phyloP scores from a whole-genome alignment of 129 eudicot species.

The Erigeron canadensis region DNA sequence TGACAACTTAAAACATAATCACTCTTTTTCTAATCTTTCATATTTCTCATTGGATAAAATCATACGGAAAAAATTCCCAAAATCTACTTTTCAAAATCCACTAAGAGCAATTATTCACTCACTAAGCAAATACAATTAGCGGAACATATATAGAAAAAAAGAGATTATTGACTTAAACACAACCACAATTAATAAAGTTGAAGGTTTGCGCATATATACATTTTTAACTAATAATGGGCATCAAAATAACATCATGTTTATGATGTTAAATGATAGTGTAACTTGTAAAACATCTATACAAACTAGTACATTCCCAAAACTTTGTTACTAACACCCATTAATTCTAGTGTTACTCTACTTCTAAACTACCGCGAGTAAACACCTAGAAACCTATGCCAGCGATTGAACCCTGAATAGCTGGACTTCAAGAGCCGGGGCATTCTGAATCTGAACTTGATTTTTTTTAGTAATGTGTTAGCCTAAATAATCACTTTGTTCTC shows the following conservation, averaged over 20 bases:
- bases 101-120: conserved; percentile 23
- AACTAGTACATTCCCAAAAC: background rate
- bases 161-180: conserved; percentile 22
- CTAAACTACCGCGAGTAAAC: no score
- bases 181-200: background rate
- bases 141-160: conserved; percentile 7
- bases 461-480: background rate
- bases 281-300: background rate
- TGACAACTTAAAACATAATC: background rate
- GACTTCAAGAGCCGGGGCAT: no score
- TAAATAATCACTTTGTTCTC: background rate
- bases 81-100: conserved; percentile 29
- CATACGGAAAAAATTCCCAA: conserved; percentile 20
- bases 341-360: no score
- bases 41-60: conserved; percentile 25
- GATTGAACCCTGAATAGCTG: no score
- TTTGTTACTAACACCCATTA: no score
- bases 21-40: conserved; percentile 24
- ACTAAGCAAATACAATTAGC: conserved; percentile 3
- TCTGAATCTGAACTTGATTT: no score
- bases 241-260: no score
- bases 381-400: background rate
- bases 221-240: no score
- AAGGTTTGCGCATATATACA: no score
- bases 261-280: no score